A percentile compares a stretch with the other conserved stretches of the same genome.
Conservation (phyloP, 2,329 filamentous ascomycete genomes). For the Talaromyces sp. region DNA sequence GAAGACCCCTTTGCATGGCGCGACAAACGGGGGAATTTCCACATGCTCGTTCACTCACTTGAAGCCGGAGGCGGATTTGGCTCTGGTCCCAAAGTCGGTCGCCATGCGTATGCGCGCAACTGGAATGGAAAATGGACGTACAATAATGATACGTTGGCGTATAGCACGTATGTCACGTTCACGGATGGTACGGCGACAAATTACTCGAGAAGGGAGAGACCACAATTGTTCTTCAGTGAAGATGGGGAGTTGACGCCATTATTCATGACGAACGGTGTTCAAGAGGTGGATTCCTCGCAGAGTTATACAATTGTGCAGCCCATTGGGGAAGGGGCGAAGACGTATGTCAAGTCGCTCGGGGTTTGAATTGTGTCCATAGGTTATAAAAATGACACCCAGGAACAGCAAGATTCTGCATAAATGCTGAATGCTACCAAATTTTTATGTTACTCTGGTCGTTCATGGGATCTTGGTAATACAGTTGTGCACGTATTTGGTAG, state of each 20-base stretch:
- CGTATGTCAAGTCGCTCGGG: slow-evolving; percentile 2
- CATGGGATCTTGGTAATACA: background rate
- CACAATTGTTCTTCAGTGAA: slow-evolving; percentile 49
- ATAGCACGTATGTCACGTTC: slow-evolving; percentile 29
- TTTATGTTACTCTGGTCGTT: too few species aligned
- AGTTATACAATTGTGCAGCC: slow-evolving; percentile 46
- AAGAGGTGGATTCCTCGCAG: slow-evolving; percentile 34
- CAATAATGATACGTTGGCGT: slow-evolving; percentile 30
- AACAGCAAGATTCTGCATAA: too few species aligned
- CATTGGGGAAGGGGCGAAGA: slow-evolving; percentile 26
- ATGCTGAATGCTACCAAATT: too few species aligned
- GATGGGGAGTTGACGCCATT: slow-evolving; percentile 47
- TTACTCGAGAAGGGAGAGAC: slow-evolving; percentile 47
- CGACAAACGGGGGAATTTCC: slow-evolving; percentile 36
- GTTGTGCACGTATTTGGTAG: background rate
- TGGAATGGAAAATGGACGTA: slow-evolving; percentile 33
- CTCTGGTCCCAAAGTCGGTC: slow-evolving; percentile 32
- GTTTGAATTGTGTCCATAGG: background rate
- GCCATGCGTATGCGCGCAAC: slow-evolving; percentile 31
- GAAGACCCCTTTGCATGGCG: slow-evolving; percentile 38
- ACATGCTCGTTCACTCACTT: slow-evolving; percentile 35
- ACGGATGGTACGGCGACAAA: slow-evolving; percentile 40
- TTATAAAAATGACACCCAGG: background rate
- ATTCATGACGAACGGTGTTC: slow-evolving; percentile 48
- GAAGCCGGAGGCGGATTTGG: slow-evolving; percentile 25